Evolutionary conservation across 2,329 filamentous ascomycete genomes (phyloP), one percentile per base, ranked within the genome.

Genomic region (Curvularia sp.): DNA sequence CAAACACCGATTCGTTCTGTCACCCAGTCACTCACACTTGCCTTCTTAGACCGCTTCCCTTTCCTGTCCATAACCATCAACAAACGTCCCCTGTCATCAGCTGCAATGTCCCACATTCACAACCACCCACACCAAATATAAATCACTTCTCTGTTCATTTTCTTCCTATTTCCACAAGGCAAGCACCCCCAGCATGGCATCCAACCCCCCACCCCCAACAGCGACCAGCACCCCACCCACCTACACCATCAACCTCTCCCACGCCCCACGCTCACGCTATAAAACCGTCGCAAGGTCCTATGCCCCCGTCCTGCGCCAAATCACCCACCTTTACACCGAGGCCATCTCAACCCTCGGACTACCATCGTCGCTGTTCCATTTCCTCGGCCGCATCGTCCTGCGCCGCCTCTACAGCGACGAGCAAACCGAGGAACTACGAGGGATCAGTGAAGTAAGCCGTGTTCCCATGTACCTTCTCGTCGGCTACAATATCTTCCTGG

Each of bases 401-500:
- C 79, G 81, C 3, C 76, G 81, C 1, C 73, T 90, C 0, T 78
- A 84, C 68, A 80, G 79, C 18, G 53, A 72, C 0, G 86, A 89
- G 64, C 86, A 89, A 70, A 87, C 82, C 0, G 79, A 82, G 43
- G 87, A 90, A 70, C 73, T 90, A n/a, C 75, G 71, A 3, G 87
- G 87, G 0, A 86, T 90, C 34, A 80, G 81, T 25, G 70, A 76
- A 25, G 79, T 74, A 2, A 81, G 80, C 0, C 82, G 80, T 0
- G 77, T 89, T 3, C 79, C 83, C 1, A 77, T 89, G 70, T 86
- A 87, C 63, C 73, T 89, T 0, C 77, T 90, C 0, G 82, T 90
- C 2, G 82, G 82, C 2, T 82, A 88, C 64, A 90, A 90, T 64
- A 84, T 86, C 1, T 74, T 89, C 1, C 78, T 90, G 1, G 88